Base-by-base conservation (phyloP, 345 rosid genomes). In the Chamaenerion angustifolium region DNA sequence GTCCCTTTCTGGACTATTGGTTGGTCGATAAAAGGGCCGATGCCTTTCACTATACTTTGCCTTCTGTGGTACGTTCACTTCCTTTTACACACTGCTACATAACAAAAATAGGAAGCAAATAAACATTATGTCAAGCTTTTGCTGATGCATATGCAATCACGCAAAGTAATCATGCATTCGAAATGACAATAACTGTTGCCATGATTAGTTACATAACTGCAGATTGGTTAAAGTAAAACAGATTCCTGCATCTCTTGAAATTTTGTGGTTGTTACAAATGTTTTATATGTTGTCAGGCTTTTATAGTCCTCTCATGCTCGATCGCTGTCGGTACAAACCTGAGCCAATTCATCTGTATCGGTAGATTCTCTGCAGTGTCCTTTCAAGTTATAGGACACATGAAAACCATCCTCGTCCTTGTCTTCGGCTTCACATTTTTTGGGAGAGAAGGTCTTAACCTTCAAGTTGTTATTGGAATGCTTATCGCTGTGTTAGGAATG, bases 331-430 rank as follows among this genome's bases (percentile, higher is more conserved):
- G 99, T 14, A 92, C 99, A 56, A 92, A 92, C 71, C 99, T 88
- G 43, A 92, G 96, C 76, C 99, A 92, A 23, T 92, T 92, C 83
- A 88, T 92, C 45, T 92, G 99, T 73, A 85, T 92, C 2, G 96
- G 99, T 49, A 80, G 99, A 67, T 88, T 85, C 63, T 80, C 95
- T 1, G 99, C 99, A 0, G 99, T 92, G 43, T 75, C 99, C 1
- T 92, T 93, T 75, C 96, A 93, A 81, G 96, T 93, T 21, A 81
- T 93, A 6, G 99, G 99, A 44, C 96, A 93, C 70, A 93, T 93
- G 99, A 93, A 93, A 78, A 93, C 99, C 6, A 81, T 93, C 42
- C 81, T 93, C 0, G 99, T 93, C 52, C 73, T 93, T 67, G 69
- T 81, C 44, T 46, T 93, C 40, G 99, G 99, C 46, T 85, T 88